Evolutionary conservation across 805 yeast genomes (phyloP).

Genomic region (Lipomyces lipofer): DNA sequence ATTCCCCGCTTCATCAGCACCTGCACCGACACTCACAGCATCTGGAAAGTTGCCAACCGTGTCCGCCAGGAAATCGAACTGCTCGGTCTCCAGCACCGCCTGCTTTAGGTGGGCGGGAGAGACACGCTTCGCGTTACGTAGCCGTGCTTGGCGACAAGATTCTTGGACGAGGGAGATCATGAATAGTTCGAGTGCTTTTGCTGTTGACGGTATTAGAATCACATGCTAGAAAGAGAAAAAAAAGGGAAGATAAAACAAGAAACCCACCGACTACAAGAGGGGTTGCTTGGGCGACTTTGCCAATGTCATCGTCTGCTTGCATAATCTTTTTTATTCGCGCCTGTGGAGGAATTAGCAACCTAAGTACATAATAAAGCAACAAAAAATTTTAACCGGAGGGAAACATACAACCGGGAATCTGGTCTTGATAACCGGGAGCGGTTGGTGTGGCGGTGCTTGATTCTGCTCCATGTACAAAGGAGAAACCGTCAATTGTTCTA

Average conservation of each 20-base stretch:
- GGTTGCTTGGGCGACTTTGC: slow-evolving; percentile 97
- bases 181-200: slow-evolving; percentile 89
- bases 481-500: not conserved
- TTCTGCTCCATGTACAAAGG: not conserved
- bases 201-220: too few species aligned
- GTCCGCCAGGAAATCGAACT: slow-evolving; percentile 89
- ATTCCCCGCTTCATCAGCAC: slow-evolving; percentile 21
- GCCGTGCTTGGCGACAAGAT: slow-evolving; percentile 73
- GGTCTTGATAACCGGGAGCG: slow-evolving; percentile 39
- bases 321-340: slow-evolving; percentile 94
- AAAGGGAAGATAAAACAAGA: too few species aligned
- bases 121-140: slow-evolving; percentile 74
- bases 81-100: slow-evolving; percentile 83
- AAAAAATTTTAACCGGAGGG: not conserved
- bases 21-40: slow-evolving; percentile 36
- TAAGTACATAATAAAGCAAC: not conserved
- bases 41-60: slow-evolving; percentile 63
- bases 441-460: not conserved
- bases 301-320: slow-evolving; percentile 98
- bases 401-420: slow-evolving; percentile 45
- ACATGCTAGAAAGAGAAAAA: not conserved
- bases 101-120: slow-evolving; percentile 78
- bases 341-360: slow-evolving; percentile 21
- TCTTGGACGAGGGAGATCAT: slow-evolving; percentile 87
- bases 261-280: slow-evolving; percentile 99